Evolutionary conservation across 768 basidiomycete species (phyloP).

Genomic region (Pulveroboletus sp.): DNA sequence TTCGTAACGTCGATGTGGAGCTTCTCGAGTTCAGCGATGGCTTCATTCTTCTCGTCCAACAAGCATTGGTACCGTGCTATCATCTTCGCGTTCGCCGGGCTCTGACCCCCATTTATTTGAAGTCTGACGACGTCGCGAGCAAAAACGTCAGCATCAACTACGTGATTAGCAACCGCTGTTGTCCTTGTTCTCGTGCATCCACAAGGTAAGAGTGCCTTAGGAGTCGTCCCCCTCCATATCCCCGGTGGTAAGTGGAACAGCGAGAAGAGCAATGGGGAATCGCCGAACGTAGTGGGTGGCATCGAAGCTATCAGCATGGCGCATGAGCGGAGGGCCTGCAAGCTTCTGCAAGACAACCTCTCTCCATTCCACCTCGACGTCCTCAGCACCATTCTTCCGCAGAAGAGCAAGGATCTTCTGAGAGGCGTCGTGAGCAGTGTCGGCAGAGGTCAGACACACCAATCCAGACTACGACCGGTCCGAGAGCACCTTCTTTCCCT

Average conservation of each 20-base stretch:
- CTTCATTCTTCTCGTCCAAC: conserved; percentile 9
- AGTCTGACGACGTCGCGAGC: conserved; percentile 23
- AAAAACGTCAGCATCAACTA: conserved; percentile 13
- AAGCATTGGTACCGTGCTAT: conserved; percentile 7
- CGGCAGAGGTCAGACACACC: conserved; percentile 34
- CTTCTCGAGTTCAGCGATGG: conserved; percentile 9
- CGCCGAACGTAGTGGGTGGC: conserved; percentile 31
- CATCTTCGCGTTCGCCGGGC: conserved; percentile 11
- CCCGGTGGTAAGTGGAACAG: conserved; percentile 29
- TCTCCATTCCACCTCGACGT: conserved; percentile 33
- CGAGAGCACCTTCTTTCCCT: conserved; percentile 18
- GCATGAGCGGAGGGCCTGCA: conserved; percentile 17
- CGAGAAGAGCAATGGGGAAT: conserved; percentile 34
- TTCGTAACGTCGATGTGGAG: conserved; percentile 12
- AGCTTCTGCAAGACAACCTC: conserved; percentile 27
- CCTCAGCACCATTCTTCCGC: background rate
- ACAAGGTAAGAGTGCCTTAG: conserved; percentile 27
- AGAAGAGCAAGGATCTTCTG: conserved; percentile 4
- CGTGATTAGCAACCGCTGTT: conserved; percentile 20
- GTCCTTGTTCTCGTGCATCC: conserved; percentile 31
- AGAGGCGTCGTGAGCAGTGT: conserved; percentile 26
- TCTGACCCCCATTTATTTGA: conserved; percentile 19
- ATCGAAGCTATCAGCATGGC: conserved; percentile 11
- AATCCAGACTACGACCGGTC: conserved; percentile 31
- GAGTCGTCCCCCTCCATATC: conserved; percentile 25